Evolutionary conservation across 805 yeast species (phyloP), one percentile per base, ranked within the genome.

Genomic region (Torulaspora quercuum): DNA sequence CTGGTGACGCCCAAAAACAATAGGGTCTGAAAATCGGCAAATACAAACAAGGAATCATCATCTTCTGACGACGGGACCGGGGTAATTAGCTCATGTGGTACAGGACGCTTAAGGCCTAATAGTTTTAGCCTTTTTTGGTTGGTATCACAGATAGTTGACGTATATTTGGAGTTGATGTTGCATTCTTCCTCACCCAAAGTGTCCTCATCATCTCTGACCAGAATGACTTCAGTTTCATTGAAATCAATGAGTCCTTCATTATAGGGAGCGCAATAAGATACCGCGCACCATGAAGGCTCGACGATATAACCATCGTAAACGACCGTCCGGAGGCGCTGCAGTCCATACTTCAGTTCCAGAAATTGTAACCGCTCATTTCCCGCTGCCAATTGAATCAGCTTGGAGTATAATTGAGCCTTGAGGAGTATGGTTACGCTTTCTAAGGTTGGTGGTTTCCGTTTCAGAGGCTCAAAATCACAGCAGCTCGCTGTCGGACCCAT

Each of bases 41-140:
- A 57, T 3, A 49, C 61, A 41, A 46, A 49, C 4, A 53, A 37
- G 6, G 59, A 44, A n/a, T 53, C 55, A 40, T 60, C 64, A 7
- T 50, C 52, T 7, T 22, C 9, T 3, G 18, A 11, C 3, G 38
- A 14, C 7, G 42, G 38, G 11, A 29, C 15, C 4, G 57, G 53
- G 5, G 12, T 29, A 2, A 48, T 37, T 15, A 49, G 18, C 2
- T 46, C 49, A 3, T 15, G 20, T 1, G 49, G 37, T 2, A 50
- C 36, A 3, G 57, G 52, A 10, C 31, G 15, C 4, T 27, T 18
- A 14, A 55, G 35, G 13, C 51, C 38, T 36, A 21, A 12, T 19
- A 56, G 15, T 7, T 24, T 34, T 4, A 47, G 24, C 1, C 17
- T 15, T 3, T 15, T 13, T 7, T 27, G n/a, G 15, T 22, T 31